Percentiles rank a stretch among this genome's conserved stretches.
Evolutionary conservation across 257 asterid genomes (phyloP).

Genomic region (Penstemon eatonii): DNA sequence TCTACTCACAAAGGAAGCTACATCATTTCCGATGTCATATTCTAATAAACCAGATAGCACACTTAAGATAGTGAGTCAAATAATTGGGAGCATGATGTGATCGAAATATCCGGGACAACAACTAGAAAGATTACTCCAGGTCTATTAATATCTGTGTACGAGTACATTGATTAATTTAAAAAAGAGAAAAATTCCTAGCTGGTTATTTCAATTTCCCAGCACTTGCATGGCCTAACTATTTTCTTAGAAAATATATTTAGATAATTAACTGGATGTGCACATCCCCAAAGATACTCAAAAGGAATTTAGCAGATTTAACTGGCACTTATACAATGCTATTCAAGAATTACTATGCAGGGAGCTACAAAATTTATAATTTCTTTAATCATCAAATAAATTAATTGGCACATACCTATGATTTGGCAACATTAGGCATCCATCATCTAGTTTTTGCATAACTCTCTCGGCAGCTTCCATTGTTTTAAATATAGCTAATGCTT

Average conservation of each 20-base stretch:
- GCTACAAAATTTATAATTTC: not conserved
- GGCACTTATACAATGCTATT: conserved; percentile 6
- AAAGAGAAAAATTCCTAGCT: no score
- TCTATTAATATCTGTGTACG: no score
- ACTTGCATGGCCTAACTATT: no score
- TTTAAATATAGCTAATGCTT: conserved; percentile 64
- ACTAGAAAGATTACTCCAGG: not conserved
- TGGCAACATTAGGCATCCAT: conserved; percentile 67
- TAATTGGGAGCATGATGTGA: not conserved
- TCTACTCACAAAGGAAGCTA: conserved; percentile 6
- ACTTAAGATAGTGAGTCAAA: not conserved
- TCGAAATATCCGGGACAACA: not conserved
- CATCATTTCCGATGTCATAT: not conserved
- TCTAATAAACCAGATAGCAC: not conserved
- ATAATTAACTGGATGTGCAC: not conserved
- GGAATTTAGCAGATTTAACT: conserved; percentile 18
- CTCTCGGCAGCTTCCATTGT: conserved; percentile 58
- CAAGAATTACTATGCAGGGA: conserved; percentile 14
- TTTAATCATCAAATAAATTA: conserved; percentile 12
- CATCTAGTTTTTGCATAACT: conserved; percentile 47
- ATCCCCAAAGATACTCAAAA: not conserved
- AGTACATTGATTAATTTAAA: no score
- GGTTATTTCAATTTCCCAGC: no score
- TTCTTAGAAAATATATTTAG: not conserved
- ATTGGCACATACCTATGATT: conserved; percentile 53